Percentiles rank a stretch among this genome's conserved stretches.
Evolutionary conservation across 2,329 filamentous ascomycete genomes (phyloP).

Genomic region (Fusarium oxysporum): DNA sequence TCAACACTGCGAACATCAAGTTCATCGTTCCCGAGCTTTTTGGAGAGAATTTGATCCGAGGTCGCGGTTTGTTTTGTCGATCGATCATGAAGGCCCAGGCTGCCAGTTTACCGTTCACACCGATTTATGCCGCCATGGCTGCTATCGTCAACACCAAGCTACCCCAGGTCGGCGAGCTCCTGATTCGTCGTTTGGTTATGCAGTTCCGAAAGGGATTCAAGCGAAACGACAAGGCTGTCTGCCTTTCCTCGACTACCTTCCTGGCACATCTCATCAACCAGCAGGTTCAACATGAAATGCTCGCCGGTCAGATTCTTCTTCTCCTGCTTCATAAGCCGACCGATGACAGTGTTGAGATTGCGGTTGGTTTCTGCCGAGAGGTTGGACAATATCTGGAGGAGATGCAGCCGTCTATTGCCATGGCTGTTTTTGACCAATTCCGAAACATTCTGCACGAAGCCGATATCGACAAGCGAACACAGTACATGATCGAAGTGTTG

Average conservation of each 20-base stretch:
- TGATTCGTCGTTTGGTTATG: constrained; percentile 85
- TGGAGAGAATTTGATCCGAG: constrained; percentile 90
- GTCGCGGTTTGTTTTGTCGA: constrained; percentile 91
- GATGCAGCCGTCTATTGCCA: constrained; percentile 89
- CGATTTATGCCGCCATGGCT: constrained; percentile 95
- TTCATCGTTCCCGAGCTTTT: constrained; percentile 96
- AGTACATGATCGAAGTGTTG: constrained; percentile 98
- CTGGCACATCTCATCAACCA: constrained; percentile 96
- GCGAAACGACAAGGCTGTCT: constrained; percentile 96
- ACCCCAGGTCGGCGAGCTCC: constrained; percentile 90
- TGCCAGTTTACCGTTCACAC: constrained; percentile 93
- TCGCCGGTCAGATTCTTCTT: constrained; percentile 91
- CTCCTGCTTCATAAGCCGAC: constrained; percentile 95
- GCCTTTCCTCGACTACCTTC: constrained; percentile 91
- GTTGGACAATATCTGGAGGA: constrained; percentile 95
- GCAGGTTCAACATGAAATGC: constrained; percentile 93
- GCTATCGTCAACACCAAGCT: constrained; percentile 98
- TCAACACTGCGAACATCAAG: constrained; percentile 98
- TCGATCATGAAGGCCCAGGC: constrained; percentile 99
- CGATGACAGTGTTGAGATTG: constrained; percentile 97
- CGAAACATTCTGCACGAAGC: constrained; percentile 95
- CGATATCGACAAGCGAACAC: constrained; percentile 96
- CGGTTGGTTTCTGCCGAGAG: constrained; percentile 91
- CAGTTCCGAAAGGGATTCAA: constrained; percentile 97
- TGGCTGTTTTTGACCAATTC: constrained; percentile 96